A percentile compares a stretch with the other conserved stretches of the same genome.
phyloP scores from a whole-genome alignment of 176 grass and related monocot species.

The Stipa capillata region DNA sequence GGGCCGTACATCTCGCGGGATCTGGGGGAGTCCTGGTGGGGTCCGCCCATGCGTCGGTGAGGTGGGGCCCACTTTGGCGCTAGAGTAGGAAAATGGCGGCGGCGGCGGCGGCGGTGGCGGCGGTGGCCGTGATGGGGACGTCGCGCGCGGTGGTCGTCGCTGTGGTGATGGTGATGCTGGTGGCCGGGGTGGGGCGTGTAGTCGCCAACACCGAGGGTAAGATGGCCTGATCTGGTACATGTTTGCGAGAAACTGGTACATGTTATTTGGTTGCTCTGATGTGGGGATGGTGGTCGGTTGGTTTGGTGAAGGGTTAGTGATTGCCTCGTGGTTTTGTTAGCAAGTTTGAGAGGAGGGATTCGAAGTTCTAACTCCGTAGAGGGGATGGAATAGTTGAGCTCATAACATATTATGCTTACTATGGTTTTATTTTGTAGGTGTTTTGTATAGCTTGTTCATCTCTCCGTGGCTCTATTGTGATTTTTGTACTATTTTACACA shows the following conservation, averaged over 20 bases:
- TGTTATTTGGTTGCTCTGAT: background rate
- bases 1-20: background rate
- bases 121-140: background rate
- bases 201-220: constrained; percentile 47
- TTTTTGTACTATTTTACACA: background rate
- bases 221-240: constrained; percentile 12
- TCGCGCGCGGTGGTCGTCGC: constrained; percentile 19
- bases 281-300: background rate
- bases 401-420: background rate
- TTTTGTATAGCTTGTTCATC: background rate
- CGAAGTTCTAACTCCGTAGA: background rate
- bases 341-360: background rate
- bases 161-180: background rate
- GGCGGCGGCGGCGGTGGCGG: background rate
- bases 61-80: constrained; percentile 15
- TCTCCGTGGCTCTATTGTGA: background rate
- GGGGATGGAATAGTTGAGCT: background rate
- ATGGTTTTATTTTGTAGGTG: background rate
- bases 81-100: constrained; percentile 26
- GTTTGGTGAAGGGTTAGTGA: background rate
- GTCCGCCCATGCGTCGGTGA: constrained; percentile 29
- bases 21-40: background rate
- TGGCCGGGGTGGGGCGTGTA: constrained; percentile 22
- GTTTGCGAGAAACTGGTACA: too few relatives aligned
- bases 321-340: background rate